phyloP scores from a whole-genome alignment of 73 alveolate species.

The Symbiodinium pilosum region DNA sequence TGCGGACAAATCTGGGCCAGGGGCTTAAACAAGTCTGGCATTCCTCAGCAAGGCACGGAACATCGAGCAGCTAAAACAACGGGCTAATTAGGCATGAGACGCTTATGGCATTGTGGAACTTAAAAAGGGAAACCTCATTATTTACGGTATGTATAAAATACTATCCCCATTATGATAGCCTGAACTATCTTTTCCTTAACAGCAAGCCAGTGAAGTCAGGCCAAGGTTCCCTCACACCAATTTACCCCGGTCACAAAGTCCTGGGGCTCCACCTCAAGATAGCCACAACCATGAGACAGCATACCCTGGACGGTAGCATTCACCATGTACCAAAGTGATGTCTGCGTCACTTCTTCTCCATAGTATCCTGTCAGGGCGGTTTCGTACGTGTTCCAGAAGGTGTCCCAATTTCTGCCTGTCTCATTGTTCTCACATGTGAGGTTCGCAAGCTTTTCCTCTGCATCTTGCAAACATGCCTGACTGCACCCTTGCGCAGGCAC shows the following conservation, averaged over 20 bases:
- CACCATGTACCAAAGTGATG: not conserved
- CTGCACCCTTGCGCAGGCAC: conserved; percentile 68
- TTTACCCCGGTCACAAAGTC: not conserved
- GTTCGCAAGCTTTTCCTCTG: not conserved
- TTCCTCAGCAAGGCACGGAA: too few relatives aligned
- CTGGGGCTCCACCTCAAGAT: not conserved
- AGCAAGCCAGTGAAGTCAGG: too few relatives aligned
- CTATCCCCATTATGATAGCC: too few relatives aligned
- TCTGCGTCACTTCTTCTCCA: not conserved
- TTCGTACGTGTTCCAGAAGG: conserved; percentile 4
- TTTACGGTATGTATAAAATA: too few relatives aligned
- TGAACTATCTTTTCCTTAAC: too few relatives aligned
- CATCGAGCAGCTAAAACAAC: too few relatives aligned
- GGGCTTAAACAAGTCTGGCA: not conserved
- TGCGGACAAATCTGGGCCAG: conserved; percentile 32
- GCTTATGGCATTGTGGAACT: too few relatives aligned
- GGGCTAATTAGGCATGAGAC: too few relatives aligned
- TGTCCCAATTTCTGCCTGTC: conserved; percentile 10
- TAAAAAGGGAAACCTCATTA: too few relatives aligned
- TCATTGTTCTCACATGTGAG: not conserved
- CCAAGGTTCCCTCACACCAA: conserved; percentile 78
- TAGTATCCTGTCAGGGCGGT: not conserved
- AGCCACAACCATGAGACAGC: not conserved
- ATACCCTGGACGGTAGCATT: not conserved
- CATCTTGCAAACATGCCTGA: conserved; percentile 17